phyloP scores from a whole-genome alignment of 257 asterid species.

The Solanum corneliomulleri region DNA sequence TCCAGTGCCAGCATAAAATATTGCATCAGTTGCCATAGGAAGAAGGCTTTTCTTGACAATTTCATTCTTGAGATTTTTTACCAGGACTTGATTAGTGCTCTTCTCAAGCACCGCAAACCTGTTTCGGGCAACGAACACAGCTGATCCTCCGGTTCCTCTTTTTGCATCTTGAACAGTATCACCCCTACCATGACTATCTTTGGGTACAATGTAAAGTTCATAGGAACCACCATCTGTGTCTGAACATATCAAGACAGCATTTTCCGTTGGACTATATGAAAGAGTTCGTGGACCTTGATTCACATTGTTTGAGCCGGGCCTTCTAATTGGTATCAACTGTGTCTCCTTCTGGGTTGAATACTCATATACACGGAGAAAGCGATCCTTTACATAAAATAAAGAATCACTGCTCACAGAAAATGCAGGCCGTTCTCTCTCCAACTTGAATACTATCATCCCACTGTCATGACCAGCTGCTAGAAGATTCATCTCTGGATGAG shows the following conservation, averaged over 20 bases:
- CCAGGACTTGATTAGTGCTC: slow-evolving; percentile 65
- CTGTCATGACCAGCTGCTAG: slow-evolving; percentile 98
- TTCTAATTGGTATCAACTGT: slow-evolving; percentile 82
- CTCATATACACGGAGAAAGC: slow-evolving; percentile 76
- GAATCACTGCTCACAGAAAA: slow-evolving; percentile 76
- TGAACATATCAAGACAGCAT: slow-evolving; percentile 80
- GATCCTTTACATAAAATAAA: slow-evolving; percentile 70
- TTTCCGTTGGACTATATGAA: slow-evolving; percentile 92
- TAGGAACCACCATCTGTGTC: slow-evolving; percentile 89
- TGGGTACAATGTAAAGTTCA: slow-evolving; percentile 77
- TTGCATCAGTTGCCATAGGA: slow-evolving; percentile 79
- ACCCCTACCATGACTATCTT: slow-evolving; percentile 73
- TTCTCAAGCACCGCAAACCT: slow-evolving; percentile 95
- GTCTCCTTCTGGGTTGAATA: slow-evolving; percentile 79
- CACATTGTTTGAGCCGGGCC: slow-evolving; percentile 75
- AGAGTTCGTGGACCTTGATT: slow-evolving; percentile 83
- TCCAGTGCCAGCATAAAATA: slow-evolving; percentile 95
- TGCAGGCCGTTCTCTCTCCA: slow-evolving; percentile 98
- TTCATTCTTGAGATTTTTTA: slow-evolving; percentile 77
- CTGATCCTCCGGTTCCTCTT: slow-evolving; percentile 83
- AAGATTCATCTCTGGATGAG: slow-evolving; percentile 97
- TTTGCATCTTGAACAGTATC: slow-evolving; percentile 84
- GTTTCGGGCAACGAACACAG: slow-evolving; percentile 86
- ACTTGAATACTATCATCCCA: slow-evolving; percentile 93
- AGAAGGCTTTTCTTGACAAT: slow-evolving; percentile 57